Percentiles rank a stretch among this genome's conserved stretches.
phyloP scores from a whole-genome alignment of 108 stramenopile species.

The Skeletonema potamos region DNA sequence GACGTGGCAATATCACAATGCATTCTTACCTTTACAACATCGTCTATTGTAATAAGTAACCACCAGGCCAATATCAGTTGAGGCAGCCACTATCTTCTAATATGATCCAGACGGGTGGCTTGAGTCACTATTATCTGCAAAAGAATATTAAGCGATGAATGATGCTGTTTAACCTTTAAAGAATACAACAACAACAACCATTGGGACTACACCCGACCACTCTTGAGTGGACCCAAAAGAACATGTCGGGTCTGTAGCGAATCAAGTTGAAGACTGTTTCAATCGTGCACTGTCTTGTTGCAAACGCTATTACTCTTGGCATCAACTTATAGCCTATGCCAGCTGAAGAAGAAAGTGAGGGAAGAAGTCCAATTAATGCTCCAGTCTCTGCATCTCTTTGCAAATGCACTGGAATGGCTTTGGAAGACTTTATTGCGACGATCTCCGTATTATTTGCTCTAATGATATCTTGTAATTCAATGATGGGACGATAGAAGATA shows the following conservation, averaged over 20 bases:
- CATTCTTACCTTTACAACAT: too few relatives aligned
- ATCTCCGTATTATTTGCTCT: neutral
- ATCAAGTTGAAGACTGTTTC: slow-evolving; percentile 23
- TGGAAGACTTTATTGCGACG: neutral
- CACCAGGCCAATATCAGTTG: too few relatives aligned
- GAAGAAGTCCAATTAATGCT: slow-evolving; percentile 22
- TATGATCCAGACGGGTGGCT: too few relatives aligned
- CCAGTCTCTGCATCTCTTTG: slow-evolving; percentile 16
- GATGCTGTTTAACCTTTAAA: too few relatives aligned
- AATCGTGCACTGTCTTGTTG: slow-evolving; percentile 3
- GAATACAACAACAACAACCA: too few relatives aligned
- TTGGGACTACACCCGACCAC: too few relatives aligned
- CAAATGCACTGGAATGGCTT: slow-evolving; percentile 14
- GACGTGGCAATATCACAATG: too few relatives aligned
- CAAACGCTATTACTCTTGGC: slow-evolving; percentile 11
- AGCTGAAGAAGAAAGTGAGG: neutral
- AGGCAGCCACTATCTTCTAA: too few relatives aligned
- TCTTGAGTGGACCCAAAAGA: neutral
- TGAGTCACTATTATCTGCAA: too few relatives aligned
- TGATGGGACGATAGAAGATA: slow-evolving; percentile 21
- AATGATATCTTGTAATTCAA: slow-evolving; percentile 7
- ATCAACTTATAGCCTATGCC: slow-evolving; percentile 7
- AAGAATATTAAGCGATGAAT: too few relatives aligned
- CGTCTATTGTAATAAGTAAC: too few relatives aligned
- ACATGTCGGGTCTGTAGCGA: slow-evolving; percentile 24